These are phyloP conservation scores for Amanita jacksonii DNA, from an alignment of 768 basidiomycete species.

Conservation along the genomic window DNA sequence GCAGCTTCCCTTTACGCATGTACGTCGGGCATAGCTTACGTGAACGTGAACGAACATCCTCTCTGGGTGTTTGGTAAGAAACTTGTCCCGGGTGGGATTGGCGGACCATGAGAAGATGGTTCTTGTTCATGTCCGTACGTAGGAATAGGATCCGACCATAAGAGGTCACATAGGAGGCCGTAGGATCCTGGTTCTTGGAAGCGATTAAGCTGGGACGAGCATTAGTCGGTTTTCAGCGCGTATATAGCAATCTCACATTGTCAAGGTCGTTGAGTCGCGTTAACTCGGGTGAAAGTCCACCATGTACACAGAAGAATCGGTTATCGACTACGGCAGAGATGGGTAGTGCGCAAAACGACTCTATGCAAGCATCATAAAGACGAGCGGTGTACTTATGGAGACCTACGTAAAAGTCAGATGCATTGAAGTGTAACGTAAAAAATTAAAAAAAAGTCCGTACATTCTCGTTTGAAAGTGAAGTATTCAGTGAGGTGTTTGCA, in stretches of 20 bases:
- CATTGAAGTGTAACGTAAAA: constrained; percentile 6
- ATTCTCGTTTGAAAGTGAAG: constrained; percentile 97
- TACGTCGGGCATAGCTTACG: constrained; percentile 38
- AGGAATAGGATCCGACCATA: constrained; percentile 92
- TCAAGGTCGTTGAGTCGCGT: constrained; percentile 68
- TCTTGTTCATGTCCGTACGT: constrained; percentile 82
- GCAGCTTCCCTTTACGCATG: not conserved
- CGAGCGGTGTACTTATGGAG: constrained; percentile 81
- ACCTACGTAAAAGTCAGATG: constrained; percentile 32
- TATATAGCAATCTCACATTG: constrained; percentile 26
- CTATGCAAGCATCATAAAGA: constrained; percentile 89
- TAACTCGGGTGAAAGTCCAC: constrained; percentile 87
- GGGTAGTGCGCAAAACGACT: constrained; percentile 85
- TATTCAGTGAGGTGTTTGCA: constrained; percentile 95
- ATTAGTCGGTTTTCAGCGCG: constrained; percentile 8
- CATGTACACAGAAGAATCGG: constrained; percentile 97
- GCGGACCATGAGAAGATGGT: constrained; percentile 35
- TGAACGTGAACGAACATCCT: constrained; percentile 90
- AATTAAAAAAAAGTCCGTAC: constrained; percentile 32
- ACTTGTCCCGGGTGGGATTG: constrained; percentile 45
- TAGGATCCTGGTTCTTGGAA: constrained; percentile 90
- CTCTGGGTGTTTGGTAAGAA: constrained; percentile 78
- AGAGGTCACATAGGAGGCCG: constrained; percentile 86
- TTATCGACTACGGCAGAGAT: constrained; percentile 87
- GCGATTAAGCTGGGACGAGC: constrained; percentile 60